A percentile compares a stretch with the other conserved stretches of the same genome.
Evolutionary conservation across 1,284 basidiomycete genomes (phyloP).

Genomic region (Puccinia hordei): DNA sequence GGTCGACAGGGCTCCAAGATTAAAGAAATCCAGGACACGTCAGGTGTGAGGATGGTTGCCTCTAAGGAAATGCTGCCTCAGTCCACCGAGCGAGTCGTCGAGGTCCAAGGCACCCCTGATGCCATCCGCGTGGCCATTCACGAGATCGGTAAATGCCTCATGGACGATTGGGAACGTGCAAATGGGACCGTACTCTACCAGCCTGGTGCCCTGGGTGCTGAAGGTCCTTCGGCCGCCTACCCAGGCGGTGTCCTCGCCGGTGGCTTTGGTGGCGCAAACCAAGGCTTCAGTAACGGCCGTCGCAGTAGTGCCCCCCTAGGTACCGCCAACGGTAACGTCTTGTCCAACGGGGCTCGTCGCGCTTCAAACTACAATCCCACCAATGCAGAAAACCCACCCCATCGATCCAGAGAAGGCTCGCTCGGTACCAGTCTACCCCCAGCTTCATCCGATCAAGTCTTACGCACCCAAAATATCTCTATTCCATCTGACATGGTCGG

Average conservation of each 20-base stretch:
- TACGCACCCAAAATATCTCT: constrained; percentile 97
- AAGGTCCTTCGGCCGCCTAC: constrained; percentile 61
- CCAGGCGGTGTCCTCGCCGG: constrained; percentile 63
- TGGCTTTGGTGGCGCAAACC: constrained; percentile 55
- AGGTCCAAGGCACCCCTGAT: constrained; percentile 89
- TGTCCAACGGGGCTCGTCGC: constrained; percentile 46
- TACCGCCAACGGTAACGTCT: constrained; percentile 45
- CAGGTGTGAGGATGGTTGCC: constrained; percentile 59
- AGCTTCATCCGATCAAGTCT: constrained; percentile 65
- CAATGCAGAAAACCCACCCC: constrained; percentile 47
- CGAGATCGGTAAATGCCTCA: constrained; percentile 90
- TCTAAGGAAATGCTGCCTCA: constrained; percentile 60
- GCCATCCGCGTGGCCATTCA: constrained; percentile 86
- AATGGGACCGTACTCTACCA: constrained; percentile 92
- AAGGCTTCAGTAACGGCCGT: constrained; percentile 54
- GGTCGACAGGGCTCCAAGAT: constrained; percentile 60
- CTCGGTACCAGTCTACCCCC: constrained; percentile 64
- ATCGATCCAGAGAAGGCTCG: constrained; percentile 53
- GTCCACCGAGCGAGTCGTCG: constrained; percentile 73
- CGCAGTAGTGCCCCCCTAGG: constrained; percentile 52
- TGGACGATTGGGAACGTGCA: constrained; percentile 95
- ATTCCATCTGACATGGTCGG: constrained; percentile 99
- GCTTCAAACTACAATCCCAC: constrained; percentile 54
- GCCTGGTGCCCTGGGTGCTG: constrained; percentile 74
- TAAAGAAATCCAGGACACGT: constrained; percentile 60